Conservation (phyloP, 169 alveolate species). For the Eimeria acervulina region DNA sequence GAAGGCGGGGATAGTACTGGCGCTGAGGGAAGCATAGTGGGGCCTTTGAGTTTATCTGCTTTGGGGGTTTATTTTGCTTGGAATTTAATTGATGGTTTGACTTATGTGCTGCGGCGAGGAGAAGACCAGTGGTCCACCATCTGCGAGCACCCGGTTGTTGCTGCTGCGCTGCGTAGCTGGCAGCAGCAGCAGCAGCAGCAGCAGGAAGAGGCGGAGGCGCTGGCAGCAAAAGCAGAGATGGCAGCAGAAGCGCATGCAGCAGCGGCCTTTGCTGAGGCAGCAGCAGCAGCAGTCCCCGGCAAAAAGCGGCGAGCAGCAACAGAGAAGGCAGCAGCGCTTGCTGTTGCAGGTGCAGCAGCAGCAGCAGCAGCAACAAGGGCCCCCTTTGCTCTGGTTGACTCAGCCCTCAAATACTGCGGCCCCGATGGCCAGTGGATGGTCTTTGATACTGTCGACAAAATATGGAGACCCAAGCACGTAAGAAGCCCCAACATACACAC, state of each 20-base stretch:
- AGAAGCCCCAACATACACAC: too few relatives aligned
- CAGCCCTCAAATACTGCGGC: conserved; percentile 36
- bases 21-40: too few relatives aligned
- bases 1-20: too few relatives aligned
- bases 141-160: conserved; percentile 1
- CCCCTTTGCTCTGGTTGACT: too few relatives aligned
- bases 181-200: conserved; percentile 56
- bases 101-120: neutral
- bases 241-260: too few relatives aligned
- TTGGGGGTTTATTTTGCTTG: neutral
- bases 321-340: neutral
- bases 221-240: neutral
- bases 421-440: conserved; percentile 74
- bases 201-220: neutral
- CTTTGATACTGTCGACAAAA: conserved; percentile 5
- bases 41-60: neutral
- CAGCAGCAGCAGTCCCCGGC: neutral
- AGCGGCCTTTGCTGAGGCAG: neutral
- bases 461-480: neutral
- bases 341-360: conserved; percentile 16
- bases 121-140: neutral
- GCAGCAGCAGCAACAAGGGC: conserved; percentile 46
- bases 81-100: neutral
- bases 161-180: neutral
- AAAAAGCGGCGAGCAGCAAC: conserved; percentile 18